These are phyloP conservation scores for Podospora pseudoanserina DNA, from an alignment of 495 filamentous ascomycete species.

Conservation along the genomic window DNA sequence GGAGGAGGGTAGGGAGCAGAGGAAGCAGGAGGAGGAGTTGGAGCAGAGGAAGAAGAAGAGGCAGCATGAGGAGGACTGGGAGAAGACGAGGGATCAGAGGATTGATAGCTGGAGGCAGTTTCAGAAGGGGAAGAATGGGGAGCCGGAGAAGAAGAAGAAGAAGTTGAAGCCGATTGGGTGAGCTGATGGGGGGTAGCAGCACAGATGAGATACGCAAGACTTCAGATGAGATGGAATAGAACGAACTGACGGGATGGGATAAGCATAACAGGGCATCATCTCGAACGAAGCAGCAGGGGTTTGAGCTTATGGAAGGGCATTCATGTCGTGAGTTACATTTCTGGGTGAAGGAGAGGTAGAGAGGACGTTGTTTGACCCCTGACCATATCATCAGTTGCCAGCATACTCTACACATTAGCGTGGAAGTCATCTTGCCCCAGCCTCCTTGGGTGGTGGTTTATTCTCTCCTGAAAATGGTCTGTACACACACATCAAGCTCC, in stretches of 20 bases:
- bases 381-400: background rate
- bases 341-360: background rate
- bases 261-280: background rate
- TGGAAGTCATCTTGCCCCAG: background rate
- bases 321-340: background rate
- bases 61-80: slow-evolving; percentile 90
- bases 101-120: slow-evolving; percentile 95
- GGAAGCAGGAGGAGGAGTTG: slow-evolving; percentile 80
- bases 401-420: background rate
- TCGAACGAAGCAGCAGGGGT: background rate
- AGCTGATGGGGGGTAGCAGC: slow-evolving; percentile 10
- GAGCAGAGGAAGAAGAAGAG: slow-evolving; percentile 87
- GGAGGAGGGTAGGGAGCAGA: slow-evolving; percentile 90
- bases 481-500: background rate
- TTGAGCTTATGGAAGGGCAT: background rate
- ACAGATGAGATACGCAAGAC: background rate
- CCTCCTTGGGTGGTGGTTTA: background rate
- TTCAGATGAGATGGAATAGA: background rate
- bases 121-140: slow-evolving; percentile 62
- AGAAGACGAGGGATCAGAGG: slow-evolving; percentile 81
- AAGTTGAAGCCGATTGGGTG: slow-evolving; percentile 64
- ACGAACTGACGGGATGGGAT: no score
- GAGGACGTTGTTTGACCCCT: background rate
- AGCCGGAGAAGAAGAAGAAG: slow-evolving; percentile 86
- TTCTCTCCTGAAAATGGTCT: background rate